Base-by-base conservation (phyloP, 2,329 filamentous ascomycete species). In the Fusarium anguioides region DNA sequence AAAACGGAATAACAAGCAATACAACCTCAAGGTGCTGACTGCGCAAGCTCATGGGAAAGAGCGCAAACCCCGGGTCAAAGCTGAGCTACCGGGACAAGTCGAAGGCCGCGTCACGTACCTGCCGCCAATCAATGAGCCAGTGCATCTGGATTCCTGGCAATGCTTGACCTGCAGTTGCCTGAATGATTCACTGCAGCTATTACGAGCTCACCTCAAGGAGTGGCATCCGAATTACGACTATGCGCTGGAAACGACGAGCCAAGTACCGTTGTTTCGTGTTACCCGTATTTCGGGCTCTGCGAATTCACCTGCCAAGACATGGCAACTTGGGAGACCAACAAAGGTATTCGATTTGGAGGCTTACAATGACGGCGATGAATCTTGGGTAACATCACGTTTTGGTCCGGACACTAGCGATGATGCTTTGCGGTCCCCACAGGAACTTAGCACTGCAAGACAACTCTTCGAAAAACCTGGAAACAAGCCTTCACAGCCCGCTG, bases 21-120 rank as follows among this genome's bases (percentile, higher is more conserved):
- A 89, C 71, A 89, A 89, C 65, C 75, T 89, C 35, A 89, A 87
- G 72, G 78, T 83, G 14, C 76, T 89, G 17, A 88, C 83, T 73
- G 85, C 86, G 68, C 84, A 85, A 68, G 85, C 85, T 8, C 81
- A 86, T 49, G 85, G 86, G 6, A 84, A 81, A 66, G 82, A 83
- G 40, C 81, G 80, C 62, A 84, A 82, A 64, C 80, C 79, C 71
- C 71, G 70, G 54, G 60, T 71, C 57, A 68, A 74, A 59, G 65
- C 61, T 61, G 55, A 71, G 54, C 64, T 74, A 47, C 45, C 56
- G 60, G 70, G 63, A 23, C 58, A 63, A 35, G 77, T 75, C 54
- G 81, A 81, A 67, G 82, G 79, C 69, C 79, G 74, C 62, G 81
- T 87, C 51, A 80, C 77, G 42, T 88, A 82, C 72, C 74, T 77